Percentiles rank a stretch among this genome's conserved stretches.
Conservation (phyloP, 2,329 filamentous ascomycete species). For the Colletotrichum destructivum region DNA sequence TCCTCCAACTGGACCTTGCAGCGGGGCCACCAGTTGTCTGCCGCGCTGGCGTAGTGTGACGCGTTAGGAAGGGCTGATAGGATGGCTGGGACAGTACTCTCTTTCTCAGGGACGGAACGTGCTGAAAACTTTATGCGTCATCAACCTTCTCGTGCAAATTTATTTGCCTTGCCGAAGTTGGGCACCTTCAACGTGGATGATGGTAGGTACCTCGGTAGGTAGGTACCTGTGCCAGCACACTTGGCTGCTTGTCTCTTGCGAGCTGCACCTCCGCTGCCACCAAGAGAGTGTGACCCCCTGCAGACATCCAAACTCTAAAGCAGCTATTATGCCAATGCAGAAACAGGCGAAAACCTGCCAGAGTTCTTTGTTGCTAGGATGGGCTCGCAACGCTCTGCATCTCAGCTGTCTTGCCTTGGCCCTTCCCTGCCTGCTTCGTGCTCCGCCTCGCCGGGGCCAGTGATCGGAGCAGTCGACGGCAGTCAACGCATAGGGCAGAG, state of each 20-base stretch:
- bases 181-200: no score
- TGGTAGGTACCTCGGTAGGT: no score
- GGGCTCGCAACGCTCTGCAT: constrained; percentile 3
- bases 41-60: constrained; percentile 28
- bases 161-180: no score
- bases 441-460: constrained; percentile 3
- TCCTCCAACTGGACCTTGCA: constrained; percentile 36
- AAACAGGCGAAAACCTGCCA: background rate
- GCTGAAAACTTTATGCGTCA: constrained; percentile 28
- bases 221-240: background rate
- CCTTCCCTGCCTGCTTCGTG: constrained; percentile 1
- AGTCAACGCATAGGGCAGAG: no score
- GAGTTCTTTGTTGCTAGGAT: background rate
- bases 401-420: constrained; percentile 6
- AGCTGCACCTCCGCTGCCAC: constrained; percentile 6
- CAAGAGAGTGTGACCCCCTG: constrained; percentile 17
- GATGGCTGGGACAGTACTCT: constrained; percentile 13
- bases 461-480: background rate
- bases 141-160: background rate
- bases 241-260: background rate
- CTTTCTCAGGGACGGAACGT: constrained; percentile 18
- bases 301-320: constrained; percentile 37
- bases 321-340: constrained; percentile 32
- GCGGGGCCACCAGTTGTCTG: constrained; percentile 19
- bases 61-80: constrained; percentile 23